Percentiles rank a stretch among this genome's conserved stretches.
Conservation (phyloP, 495 filamentous ascomycete genomes). For the Physcia stellaris region DNA sequence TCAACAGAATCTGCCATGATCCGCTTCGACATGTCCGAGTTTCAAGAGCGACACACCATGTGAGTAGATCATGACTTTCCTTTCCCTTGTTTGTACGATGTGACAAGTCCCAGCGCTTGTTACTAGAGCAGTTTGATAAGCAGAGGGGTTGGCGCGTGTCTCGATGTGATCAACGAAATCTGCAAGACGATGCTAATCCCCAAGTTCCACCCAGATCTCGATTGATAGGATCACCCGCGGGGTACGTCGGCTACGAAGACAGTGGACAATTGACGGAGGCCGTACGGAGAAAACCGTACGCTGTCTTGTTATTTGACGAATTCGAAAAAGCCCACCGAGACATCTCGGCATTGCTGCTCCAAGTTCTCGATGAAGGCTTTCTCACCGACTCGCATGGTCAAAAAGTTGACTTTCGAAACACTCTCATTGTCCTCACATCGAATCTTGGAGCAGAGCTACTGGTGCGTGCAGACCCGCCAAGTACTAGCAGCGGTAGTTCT, state of each 20-base stretch:
- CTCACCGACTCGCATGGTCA: constrained; percentile 91
- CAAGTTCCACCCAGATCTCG: no score
- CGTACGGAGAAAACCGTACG: constrained; percentile 88
- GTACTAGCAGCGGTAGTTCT: constrained; percentile 37
- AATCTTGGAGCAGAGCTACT: constrained; percentile 56
- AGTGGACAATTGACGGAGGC: constrained; percentile 94
- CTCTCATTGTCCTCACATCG: constrained; percentile 88
- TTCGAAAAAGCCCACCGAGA: constrained; percentile 96
- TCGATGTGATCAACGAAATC: no score
- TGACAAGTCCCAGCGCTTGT: no score
- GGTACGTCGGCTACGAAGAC: constrained; percentile 95
- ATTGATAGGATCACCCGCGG: constrained; percentile 82
- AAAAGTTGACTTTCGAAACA: constrained; percentile 91
- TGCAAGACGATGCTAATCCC: no score
- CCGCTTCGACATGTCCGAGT: constrained; percentile 95
- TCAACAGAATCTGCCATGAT: constrained; percentile 81
- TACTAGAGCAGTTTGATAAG: no score
- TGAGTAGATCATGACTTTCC: no score
- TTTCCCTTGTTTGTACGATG: no score
- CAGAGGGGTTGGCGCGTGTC: no score
- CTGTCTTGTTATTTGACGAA: constrained; percentile 88
- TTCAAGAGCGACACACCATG: constrained; percentile 94
- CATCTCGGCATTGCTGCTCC: constrained; percentile 84
- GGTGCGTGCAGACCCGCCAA: constrained; percentile 27
- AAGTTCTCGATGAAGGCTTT: constrained; percentile 94